These are phyloP conservation scores for Cyberlindnera nakhonratchasimensis DNA, from an alignment of 805 yeast species.

Conservation along the genomic window DNA sequence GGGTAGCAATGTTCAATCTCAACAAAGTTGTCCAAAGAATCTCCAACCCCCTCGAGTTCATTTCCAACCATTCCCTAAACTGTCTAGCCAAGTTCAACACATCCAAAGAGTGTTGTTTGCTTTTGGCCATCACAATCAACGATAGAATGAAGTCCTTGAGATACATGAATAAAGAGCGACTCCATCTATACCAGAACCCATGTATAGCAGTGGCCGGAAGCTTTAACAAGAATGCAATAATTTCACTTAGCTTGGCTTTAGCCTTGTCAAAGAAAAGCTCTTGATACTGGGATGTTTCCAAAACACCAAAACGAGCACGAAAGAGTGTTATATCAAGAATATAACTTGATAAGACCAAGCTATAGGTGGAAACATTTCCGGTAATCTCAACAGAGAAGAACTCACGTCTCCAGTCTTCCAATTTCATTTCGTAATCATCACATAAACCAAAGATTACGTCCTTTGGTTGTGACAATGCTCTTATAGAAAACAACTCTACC, in stretches of 20 bases:
- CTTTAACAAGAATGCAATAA: slow-evolving; percentile 1
- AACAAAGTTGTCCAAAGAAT: slow-evolving; percentile 15
- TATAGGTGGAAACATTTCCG: background rate
- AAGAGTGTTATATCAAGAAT: slow-evolving; percentile 6
- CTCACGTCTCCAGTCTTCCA: slow-evolving; percentile 5
- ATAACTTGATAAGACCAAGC: slow-evolving; percentile 6
- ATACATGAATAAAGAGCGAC: slow-evolving; percentile 13
- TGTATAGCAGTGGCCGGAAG: slow-evolving; percentile 2
- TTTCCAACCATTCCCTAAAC: slow-evolving; percentile 16
- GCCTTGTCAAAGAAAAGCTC: slow-evolving; percentile 6
- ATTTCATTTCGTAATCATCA: slow-evolving; percentile 1
- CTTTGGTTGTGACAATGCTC: background rate
- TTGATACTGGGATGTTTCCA: slow-evolving; percentile 4
- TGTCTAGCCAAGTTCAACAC: slow-evolving; percentile 8
- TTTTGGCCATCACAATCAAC: slow-evolving; percentile 7
- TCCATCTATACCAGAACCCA: slow-evolving; percentile 16
- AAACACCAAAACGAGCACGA: slow-evolving; percentile 10
- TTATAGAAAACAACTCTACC: slow-evolving; percentile 6
- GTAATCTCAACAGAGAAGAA: background rate
- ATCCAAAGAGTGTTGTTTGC: slow-evolving; percentile 7
- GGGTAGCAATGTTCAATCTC: slow-evolving; percentile 15
- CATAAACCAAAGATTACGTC: background rate
- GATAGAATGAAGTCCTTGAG: slow-evolving; percentile 12
- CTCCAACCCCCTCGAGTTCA: slow-evolving; percentile 7
- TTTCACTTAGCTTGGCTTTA: background rate